These are phyloP conservation scores for Aspergillus sp. DNA, from an alignment of 2,329 filamentous ascomycete genomes.

Conservation along the genomic window DNA sequence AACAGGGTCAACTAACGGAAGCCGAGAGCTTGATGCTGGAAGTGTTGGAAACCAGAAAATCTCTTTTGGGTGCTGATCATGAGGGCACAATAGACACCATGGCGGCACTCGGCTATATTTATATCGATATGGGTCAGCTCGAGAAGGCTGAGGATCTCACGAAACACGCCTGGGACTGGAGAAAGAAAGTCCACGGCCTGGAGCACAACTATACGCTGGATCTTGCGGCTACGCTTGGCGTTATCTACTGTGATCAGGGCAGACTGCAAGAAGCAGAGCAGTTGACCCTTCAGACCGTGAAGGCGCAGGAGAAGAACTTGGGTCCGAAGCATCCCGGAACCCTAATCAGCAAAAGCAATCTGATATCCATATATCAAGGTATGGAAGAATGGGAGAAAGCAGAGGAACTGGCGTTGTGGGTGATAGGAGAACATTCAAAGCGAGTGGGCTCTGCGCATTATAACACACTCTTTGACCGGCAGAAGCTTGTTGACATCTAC, in stretches of 20 bases:
- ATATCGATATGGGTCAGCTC: conserved; percentile 6
- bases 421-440: neutral
- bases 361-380: neutral
- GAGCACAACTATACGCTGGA: conserved; percentile 9
- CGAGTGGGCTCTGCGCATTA: neutral
- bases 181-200: conserved; percentile 7
- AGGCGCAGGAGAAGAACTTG: conserved; percentile 4
- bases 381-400: conserved; percentile 1
- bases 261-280: conserved; percentile 18
- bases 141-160: conserved; percentile 19
- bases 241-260: conserved; percentile 1
- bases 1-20: conserved; percentile 9
- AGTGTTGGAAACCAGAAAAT: conserved; percentile 11
- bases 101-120: conserved; percentile 11
- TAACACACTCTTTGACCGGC: neutral
- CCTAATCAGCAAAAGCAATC: conserved; percentile 35
- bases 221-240: conserved; percentile 25
- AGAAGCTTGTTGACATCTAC: neutral
- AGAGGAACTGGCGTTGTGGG: neutral
- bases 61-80: conserved; percentile 11
- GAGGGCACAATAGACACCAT: conserved; percentile 9
- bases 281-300: conserved; percentile 9
- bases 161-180: conserved; percentile 7
- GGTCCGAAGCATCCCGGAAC: conserved; percentile 8
- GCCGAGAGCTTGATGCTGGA: conserved; percentile 10